Base-by-base conservation (phyloP, 2,329 filamentous ascomycete genomes). In the Ambrosiella beaveri region DNA sequence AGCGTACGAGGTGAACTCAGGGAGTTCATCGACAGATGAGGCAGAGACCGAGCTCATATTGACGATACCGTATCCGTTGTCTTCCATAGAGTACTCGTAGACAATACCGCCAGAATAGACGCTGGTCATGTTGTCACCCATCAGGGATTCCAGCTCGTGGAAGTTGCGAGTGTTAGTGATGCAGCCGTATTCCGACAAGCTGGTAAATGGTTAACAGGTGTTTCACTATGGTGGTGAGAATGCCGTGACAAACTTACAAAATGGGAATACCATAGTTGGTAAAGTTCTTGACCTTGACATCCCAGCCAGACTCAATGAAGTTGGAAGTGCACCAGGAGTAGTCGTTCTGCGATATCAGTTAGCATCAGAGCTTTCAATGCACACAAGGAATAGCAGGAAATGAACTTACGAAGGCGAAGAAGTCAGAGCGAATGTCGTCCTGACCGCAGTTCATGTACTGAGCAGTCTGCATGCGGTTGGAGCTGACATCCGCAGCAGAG, bases 61-160 rank as follows among this genome's bases (percentile, higher is more conserved):
- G 67, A 90, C 88, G 60, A 95, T 83, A 63, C 90, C 91, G 70
- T 82, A 97, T 51, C 83, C 76, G 73, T 83, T 88, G 61, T 77
- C 76, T 71, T 94, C 88, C 66, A 85, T 73, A 8, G 86, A 84
- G 75, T 95, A 98, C 72, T 97, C 90, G 74, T 96, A 98, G 70
- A 96, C 86, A 44, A 98, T 80, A 69, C 93, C 93, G 66, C 93
- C 93, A 45, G 90, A 96, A 79, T 95, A 97, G 65, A 96, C 89
- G 15, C 70, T 65, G 7, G 85, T 89, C 91, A 97, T 97, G 61
- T 95, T 69, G 17, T 71, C 71, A 71, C 75, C 80, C 84, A 96
- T 97, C 59, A 98, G 76, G 51, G 90, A 77, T 53, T 71, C 71
- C 56, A 96, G 73, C 73, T 96, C 91, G 61, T 81, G 75, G 66